A percentile compares a stretch with the other conserved stretches of the same genome.
Conservation (phyloP, 148 eudicot species). For the Chenopodium quinoa region DNA sequence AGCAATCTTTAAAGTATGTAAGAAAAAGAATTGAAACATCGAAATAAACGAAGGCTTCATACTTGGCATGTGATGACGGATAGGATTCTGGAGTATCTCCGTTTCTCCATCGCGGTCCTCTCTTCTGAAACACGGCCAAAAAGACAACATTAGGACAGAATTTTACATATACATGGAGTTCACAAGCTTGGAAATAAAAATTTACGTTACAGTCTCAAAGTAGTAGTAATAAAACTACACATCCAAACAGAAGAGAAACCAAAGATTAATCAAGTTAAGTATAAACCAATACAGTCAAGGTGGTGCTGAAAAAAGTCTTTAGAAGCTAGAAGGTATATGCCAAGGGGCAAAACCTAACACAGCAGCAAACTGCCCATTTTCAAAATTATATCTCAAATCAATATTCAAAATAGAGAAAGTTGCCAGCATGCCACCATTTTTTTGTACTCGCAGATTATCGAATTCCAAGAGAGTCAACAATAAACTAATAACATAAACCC, state of each 20-base stretch:
- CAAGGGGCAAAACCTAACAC: too few relatives aligned
- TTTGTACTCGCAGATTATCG: too few relatives aligned
- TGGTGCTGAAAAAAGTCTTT: too few relatives aligned
- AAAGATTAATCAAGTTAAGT: neutral
- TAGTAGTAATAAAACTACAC: too few relatives aligned
- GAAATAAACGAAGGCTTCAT: conserved; percentile 26
- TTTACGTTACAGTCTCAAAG: too few relatives aligned
- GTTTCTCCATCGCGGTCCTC: conserved; percentile 79
- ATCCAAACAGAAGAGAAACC: neutral
- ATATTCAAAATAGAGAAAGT: neutral
- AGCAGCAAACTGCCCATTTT: neutral
- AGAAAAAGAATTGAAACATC: neutral
- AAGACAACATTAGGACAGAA: neutral
- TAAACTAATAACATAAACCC: neutral
- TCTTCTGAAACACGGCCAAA: conserved; percentile 52
- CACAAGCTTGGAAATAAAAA: too few relatives aligned
- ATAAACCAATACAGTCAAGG: neutral
- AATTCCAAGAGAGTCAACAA: neutral
- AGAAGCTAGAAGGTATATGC: too few relatives aligned
- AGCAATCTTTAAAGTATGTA: neutral
- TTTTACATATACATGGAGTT: neutral
- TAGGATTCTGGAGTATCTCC: conserved; percentile 67
- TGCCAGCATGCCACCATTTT: neutral
- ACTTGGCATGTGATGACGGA: conserved; percentile 86
- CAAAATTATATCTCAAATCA: neutral